These are phyloP conservation scores for Glutinoglossum americanum DNA, from an alignment of 495 filamentous ascomycete species.

Conservation along the genomic window DNA sequence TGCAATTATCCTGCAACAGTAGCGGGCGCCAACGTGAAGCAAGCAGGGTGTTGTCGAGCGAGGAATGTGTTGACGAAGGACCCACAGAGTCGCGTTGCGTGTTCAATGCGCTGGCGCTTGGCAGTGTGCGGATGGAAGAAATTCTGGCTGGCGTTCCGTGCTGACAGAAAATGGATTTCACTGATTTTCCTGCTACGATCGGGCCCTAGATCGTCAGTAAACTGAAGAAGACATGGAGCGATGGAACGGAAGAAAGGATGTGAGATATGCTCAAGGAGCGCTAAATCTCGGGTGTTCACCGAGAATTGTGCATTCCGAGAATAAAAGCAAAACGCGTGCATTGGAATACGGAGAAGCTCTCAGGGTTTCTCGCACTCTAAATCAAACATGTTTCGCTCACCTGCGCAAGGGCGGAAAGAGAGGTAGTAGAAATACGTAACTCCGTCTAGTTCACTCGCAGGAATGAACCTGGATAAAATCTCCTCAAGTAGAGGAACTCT, in stretches of 20 bases:
- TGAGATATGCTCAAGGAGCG: neutral
- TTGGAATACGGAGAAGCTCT: neutral
- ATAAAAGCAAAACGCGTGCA: neutral
- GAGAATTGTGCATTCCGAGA: neutral
- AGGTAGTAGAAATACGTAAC: neutral
- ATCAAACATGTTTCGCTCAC: neutral
- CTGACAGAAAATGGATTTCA: neutral
- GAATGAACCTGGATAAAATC: neutral
- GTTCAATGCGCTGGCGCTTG: conserved; percentile 1
- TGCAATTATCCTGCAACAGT: neutral
- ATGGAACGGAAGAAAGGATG: neutral
- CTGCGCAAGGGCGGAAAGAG: neutral
- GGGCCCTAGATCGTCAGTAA: neutral
- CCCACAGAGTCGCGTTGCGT: neutral
- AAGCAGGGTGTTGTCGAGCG: neutral
- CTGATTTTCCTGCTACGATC: neutral
- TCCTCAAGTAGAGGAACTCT: neutral
- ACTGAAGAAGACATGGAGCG: neutral
- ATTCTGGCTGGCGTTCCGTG: neutral
- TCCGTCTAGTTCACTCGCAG: neutral
- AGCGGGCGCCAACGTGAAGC: neutral
- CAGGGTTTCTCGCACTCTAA: neutral
- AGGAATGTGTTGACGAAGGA: neutral
- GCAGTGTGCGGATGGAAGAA: neutral
- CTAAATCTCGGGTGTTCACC: neutral